phyloP scores from a whole-genome alignment of 805 yeast species.

The Nematodospora valgi region DNA sequence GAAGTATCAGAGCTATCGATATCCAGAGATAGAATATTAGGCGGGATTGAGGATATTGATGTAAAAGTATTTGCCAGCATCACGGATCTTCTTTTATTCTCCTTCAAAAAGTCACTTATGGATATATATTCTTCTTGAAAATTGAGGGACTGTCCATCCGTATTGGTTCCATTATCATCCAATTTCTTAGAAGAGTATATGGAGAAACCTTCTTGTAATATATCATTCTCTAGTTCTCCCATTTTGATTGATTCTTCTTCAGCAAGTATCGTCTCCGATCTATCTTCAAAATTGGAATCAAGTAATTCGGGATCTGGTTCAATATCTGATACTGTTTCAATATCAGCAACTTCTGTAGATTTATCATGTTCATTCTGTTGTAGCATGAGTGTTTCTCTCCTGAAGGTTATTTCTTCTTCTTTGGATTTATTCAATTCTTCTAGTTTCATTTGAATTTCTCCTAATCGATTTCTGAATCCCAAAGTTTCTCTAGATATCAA shows the following conservation, averaged over 20 bases:
- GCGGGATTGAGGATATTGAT: background rate
- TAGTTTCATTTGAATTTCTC: slow-evolving; percentile 8
- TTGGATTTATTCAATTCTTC: slow-evolving; percentile 9
- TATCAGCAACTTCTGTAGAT: slow-evolving; percentile 1
- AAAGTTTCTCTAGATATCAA: slow-evolving; percentile 39
- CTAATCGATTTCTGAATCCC: slow-evolving; percentile 45
- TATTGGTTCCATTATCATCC: background rate
- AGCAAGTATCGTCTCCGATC: background rate
- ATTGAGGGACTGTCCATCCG: slow-evolving; percentile 5
- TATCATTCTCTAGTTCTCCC: background rate
- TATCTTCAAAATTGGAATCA: slow-evolving; percentile 2
- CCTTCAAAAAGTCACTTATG: slow-evolving; percentile 9
- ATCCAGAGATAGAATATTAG: no score
- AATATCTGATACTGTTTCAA: slow-evolving; percentile 6
- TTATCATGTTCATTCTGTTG: slow-evolving; percentile 4
- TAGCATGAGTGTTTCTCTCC: slow-evolving; percentile 1
- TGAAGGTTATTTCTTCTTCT: slow-evolving; percentile 6
- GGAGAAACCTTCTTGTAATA: background rate
- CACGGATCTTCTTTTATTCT: slow-evolving; percentile 4
- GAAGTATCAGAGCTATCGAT: slow-evolving; percentile 2
- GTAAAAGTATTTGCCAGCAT: background rate
- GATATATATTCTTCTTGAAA: slow-evolving; percentile 10
- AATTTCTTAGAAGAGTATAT: background rate
- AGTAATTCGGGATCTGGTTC: slow-evolving; percentile 8
- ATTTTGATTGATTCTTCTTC: background rate